These are phyloP conservation scores for Pythium sukuiense DNA, from an alignment of 352 stramenopile species.

Conservation along the genomic window DNA sequence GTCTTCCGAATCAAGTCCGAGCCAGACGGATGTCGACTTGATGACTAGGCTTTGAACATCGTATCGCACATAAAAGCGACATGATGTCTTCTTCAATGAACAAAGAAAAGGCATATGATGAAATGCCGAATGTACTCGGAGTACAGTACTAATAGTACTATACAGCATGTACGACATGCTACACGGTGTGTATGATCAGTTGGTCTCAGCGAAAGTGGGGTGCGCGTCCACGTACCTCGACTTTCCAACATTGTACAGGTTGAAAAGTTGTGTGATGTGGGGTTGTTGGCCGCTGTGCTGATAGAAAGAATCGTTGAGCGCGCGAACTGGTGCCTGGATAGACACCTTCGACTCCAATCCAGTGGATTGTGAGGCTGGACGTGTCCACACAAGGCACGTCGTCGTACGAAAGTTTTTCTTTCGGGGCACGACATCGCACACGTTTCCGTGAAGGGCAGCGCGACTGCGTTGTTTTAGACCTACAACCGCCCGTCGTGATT, in stretches of 20 bases:
- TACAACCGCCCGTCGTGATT: conserved; percentile 49
- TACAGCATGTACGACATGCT: too few species aligned
- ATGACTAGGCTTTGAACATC: neutral
- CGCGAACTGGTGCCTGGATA: conserved; percentile 12
- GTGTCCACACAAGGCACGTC: conserved; percentile 36
- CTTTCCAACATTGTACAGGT: neutral
- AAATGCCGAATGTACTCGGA: neutral
- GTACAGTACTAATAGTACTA: too few species aligned
- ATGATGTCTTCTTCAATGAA: neutral
- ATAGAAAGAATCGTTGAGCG: neutral
- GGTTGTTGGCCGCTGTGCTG: conserved; percentile 2
- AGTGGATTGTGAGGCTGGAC: conserved; percentile 51
- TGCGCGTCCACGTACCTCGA: too few species aligned
- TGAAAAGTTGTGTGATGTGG: neutral
- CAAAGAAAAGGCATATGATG: neutral
- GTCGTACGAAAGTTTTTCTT: conserved; percentile 40
- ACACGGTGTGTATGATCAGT: too few species aligned
- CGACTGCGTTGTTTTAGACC: conserved; percentile 38
- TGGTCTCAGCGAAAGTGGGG: too few species aligned
- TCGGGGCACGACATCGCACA: conserved; percentile 35
- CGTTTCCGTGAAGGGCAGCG: conserved; percentile 36
- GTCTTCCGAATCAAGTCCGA: neutral
- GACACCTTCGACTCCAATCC: conserved; percentile 65
- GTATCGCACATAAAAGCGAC: neutral
- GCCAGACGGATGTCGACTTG: neutral